A percentile compares a stretch with the other conserved stretches of the same genome.
Evolutionary conservation across 192 early-diverging fungal species (phyloP).

Genomic region (Rhizoclosmatium globosum): DNA sequence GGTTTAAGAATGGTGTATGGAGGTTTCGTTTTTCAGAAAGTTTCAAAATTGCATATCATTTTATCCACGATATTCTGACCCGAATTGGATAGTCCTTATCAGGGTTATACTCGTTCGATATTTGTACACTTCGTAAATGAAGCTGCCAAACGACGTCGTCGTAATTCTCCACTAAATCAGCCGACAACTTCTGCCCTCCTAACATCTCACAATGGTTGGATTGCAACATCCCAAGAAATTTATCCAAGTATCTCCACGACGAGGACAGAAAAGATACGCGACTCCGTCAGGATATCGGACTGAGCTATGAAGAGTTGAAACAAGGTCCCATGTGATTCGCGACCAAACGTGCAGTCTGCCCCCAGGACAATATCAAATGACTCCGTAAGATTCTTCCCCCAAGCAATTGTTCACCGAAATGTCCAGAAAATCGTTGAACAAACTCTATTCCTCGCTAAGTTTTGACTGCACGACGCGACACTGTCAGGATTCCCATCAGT

Average conservation of each 20-base stretch:
- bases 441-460: background rate
- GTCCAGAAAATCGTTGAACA: too few relatives aligned
- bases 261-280: conserved; percentile 12
- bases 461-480: background rate
- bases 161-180: background rate
- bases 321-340: background rate
- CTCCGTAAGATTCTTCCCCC: background rate
- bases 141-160: conserved; percentile 11
- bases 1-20: too few relatives aligned
- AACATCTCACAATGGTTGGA: too few relatives aligned
- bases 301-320: background rate
- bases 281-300: conserved; percentile 14
- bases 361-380: conserved; percentile 11
- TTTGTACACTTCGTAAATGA: background rate
- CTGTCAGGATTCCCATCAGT: conserved; percentile 28
- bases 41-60: background rate
- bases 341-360: conserved; percentile 18
- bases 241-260: background rate
- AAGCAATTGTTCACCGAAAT: conserved; percentile 13
- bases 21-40: background rate
- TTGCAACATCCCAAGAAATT: background rate
- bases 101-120: background rate
- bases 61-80: conserved; percentile 3
- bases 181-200: background rate
- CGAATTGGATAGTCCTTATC: conserved; percentile 33